Evolutionary conservation across 768 basidiomycete genomes (phyloP).

Genomic region (Phaeolepiota aurea): DNA sequence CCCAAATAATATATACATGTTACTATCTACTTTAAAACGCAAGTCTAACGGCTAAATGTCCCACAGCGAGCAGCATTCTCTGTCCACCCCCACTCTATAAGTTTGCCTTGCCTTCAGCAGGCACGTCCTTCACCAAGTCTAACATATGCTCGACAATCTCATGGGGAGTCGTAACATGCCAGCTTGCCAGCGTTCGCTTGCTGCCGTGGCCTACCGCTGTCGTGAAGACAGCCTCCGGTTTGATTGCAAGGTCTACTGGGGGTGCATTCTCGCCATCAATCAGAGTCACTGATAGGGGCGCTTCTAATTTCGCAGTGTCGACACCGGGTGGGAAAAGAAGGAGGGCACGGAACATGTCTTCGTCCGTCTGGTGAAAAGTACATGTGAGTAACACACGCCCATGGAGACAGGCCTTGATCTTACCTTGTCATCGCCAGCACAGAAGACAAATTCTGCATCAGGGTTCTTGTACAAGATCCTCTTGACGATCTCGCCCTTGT

Average conservation of each 20-base stretch:
- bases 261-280: constrained; percentile 36
- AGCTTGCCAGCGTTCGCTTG: constrained; percentile 84
- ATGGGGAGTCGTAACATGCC: constrained; percentile 86
- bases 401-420: constrained; percentile 2
- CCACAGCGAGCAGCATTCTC: too few relatives aligned
- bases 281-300: constrained; percentile 45
- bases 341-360: constrained; percentile 97
- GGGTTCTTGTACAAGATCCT: constrained; percentile 88
- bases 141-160: constrained; percentile 82
- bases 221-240: constrained; percentile 73
- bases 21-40: too few relatives aligned
- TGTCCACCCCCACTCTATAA: neutral
- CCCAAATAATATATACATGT: too few relatives aligned
- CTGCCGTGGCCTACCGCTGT: constrained; percentile 87
- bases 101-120: too few relatives aligned
- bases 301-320: constrained; percentile 42
- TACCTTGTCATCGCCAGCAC: constrained; percentile 97
- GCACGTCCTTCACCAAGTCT: constrained; percentile 35
- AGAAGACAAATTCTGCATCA: constrained; percentile 93
- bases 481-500: constrained; percentile 99
- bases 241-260: constrained; percentile 54
- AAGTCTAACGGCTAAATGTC: too few relatives aligned
- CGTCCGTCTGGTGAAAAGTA: constrained; percentile 64
- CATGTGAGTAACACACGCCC: neutral
- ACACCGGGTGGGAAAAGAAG: constrained; percentile 47